These are phyloP conservation scores for Pleurotus djamor DNA, from an alignment of 768 basidiomycete genomes.

Conservation along the genomic window DNA sequence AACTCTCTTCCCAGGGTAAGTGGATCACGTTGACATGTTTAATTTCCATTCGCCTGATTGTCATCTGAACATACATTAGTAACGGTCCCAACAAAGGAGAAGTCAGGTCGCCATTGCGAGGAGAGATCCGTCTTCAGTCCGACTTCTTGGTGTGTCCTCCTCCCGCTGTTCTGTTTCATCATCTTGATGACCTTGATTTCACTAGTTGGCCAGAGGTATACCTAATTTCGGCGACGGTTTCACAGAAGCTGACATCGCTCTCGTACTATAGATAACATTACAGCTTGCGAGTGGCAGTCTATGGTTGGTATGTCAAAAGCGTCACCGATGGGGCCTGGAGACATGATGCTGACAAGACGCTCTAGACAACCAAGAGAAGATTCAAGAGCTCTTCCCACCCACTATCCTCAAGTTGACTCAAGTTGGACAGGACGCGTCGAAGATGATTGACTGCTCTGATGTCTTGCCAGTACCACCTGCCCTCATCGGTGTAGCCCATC, in stretches of 20 bases:
- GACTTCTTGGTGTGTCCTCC: conserved; percentile 24
- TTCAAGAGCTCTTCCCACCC: conserved; percentile 30
- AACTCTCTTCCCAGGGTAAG: conserved; percentile 37
- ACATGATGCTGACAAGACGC: neutral
- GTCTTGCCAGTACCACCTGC: conserved; percentile 34
- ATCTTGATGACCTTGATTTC: neutral
- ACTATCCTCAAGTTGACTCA: conserved; percentile 42
- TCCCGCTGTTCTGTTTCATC: neutral
- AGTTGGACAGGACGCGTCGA: conserved; percentile 32
- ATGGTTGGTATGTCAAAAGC: conserved; percentile 26
- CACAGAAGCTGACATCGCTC: too few relatives aligned
- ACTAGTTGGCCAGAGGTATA: conserved; percentile 26
- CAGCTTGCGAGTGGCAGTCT: conserved; percentile 48
- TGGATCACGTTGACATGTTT: too few relatives aligned
- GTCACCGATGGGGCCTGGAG: too few relatives aligned
- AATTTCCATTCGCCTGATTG: too few relatives aligned
- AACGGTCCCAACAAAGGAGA: conserved; percentile 34
- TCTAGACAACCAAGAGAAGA: conserved; percentile 25
- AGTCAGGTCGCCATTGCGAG: conserved; percentile 32
- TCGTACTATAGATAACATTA: conserved; percentile 30
- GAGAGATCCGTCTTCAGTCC: conserved; percentile 43
- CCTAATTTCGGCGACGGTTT: too few relatives aligned
- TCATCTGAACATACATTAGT: conserved; percentile 20
- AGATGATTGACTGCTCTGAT: conserved; percentile 41
- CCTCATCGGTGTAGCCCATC: conserved; percentile 20